A percentile compares a stretch with the other conserved stretches of the same genome.
Evolutionary conservation across 441 rosid genomes (phyloP).

Genomic region (Erysimum pusillum): DNA sequence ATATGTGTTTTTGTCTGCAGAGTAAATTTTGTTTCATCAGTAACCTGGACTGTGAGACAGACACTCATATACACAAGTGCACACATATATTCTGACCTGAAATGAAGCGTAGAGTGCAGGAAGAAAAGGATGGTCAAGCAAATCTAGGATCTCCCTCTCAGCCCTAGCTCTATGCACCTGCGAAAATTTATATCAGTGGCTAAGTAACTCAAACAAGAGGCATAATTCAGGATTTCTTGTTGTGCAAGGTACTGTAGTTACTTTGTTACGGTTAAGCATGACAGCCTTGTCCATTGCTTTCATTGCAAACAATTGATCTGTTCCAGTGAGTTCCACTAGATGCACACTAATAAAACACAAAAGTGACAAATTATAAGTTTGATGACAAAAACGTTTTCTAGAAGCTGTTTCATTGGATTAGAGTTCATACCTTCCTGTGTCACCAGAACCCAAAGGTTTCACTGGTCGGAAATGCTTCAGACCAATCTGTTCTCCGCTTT

Average conservation of each 20-base stretch:
- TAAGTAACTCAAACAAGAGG: neutral
- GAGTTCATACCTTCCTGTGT: conserved; percentile 88
- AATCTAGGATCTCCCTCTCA: conserved; percentile 91
- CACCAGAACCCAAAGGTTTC: conserved; percentile 96
- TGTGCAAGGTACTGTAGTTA: conserved; percentile 42
- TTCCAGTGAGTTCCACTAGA: conserved; percentile 88
- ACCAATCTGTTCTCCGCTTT: conserved; percentile 80
- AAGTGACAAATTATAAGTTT: neutral
- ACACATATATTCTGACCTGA: conserved; percentile 64
- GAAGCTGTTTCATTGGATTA: neutral
- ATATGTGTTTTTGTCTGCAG: conserved; percentile 93
- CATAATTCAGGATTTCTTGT: neutral
- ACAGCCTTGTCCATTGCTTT: conserved; percentile 93
- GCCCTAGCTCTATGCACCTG: conserved; percentile 99
- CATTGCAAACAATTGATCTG: conserved; percentile 82
- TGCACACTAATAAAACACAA: conserved; percentile 68
- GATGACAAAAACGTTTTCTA: neutral
- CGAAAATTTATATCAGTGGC: neutral
- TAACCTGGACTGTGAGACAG: too few species aligned
- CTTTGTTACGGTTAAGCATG: conserved; percentile 97
- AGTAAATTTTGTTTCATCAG: too few species aligned
- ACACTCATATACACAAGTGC: neutral
- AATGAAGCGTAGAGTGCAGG: conserved; percentile 98
- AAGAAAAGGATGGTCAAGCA: conserved; percentile 98
- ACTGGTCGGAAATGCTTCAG: conserved; percentile 87